These are phyloP conservation scores for Geranium incanum DNA, from an alignment of 441 rosid genomes.

Conservation along the genomic window DNA sequence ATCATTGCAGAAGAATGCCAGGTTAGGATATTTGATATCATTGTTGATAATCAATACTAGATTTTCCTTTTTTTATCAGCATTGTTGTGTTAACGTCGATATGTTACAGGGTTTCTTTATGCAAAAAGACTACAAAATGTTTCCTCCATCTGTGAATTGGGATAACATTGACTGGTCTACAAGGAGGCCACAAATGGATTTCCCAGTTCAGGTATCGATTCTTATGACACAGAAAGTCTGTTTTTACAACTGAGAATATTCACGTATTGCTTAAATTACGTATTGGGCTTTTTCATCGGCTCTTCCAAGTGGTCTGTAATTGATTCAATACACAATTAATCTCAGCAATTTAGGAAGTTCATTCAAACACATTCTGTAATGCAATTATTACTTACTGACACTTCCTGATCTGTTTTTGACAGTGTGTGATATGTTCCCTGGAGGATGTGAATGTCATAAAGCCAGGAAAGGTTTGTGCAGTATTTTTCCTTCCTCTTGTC, in stretches of 20 bases:
- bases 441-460: slow-evolving; percentile 67
- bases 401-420: slow-evolving; percentile 27
- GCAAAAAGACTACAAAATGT: slow-evolving; percentile 98
- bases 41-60: neutral
- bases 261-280: neutral
- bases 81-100: slow-evolving; percentile 13
- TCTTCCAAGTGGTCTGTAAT: neutral
- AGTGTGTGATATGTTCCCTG: slow-evolving; percentile 87
- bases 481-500: neutral
- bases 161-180: slow-evolving; percentile 82
- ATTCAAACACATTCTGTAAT: neutral
- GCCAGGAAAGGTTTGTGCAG: slow-evolving; percentile 74
- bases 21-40: slow-evolving; percentile 33
- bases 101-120: slow-evolving; percentile 79
- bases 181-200: slow-evolving; percentile 94
- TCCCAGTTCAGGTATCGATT: slow-evolving; percentile 80
- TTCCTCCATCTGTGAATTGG: slow-evolving; percentile 92
- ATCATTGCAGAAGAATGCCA: slow-evolving; percentile 77
- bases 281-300: neutral
- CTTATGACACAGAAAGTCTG: neutral
- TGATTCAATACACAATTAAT: neutral
- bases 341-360: neutral
- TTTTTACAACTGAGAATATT: neutral
- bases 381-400: slow-evolving; percentile 5
- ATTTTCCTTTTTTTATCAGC: neutral